phyloP scores from a whole-genome alignment of 352 stramenopile species.

The Peronospora belbahrii region DNA sequence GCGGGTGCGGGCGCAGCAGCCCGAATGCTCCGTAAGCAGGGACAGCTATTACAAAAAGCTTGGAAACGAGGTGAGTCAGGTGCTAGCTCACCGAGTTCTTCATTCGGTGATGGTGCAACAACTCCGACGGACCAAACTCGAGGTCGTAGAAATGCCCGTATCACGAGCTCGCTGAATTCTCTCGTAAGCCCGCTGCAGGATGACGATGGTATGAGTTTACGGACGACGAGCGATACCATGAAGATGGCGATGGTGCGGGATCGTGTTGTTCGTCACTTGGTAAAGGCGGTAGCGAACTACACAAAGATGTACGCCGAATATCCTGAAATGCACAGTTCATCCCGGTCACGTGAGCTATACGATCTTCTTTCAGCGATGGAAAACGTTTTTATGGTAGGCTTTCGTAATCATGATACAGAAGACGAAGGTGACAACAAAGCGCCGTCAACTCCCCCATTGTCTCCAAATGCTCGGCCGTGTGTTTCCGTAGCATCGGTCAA shows the following conservation, averaged over 20 bases:
- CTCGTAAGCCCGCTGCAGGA: conserved; percentile 17
- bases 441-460: conserved; percentile 17
- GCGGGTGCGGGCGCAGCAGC: conserved; percentile 28
- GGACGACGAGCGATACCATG: conserved; percentile 3
- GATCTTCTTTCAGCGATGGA: conserved; percentile 63
- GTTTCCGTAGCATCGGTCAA: conserved; percentile 12
- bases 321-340: conserved; percentile 57
- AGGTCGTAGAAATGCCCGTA: conserved; percentile 10
- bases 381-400: conserved; percentile 63
- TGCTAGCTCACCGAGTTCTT: conserved; percentile 18
- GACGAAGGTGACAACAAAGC: conserved; percentile 15
- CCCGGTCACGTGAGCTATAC: conserved; percentile 55
- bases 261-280: conserved; percentile 43
- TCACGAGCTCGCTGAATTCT: conserved; percentile 17
- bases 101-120: conserved; percentile 19
- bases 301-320: conserved; percentile 51
- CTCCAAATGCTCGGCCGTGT: conserved; percentile 11
- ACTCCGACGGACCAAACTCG: conserved; percentile 17
- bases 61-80: conserved; percentile 32
- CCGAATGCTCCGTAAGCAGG: conserved; percentile 65
- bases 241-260: conserved; percentile 33
- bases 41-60: conserved; percentile 59
- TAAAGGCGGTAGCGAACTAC: conserved; percentile 52
- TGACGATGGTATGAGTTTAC: conserved; percentile 11
- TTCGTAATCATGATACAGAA: conserved; percentile 25